phyloP scores from a whole-genome alignment of 1,284 basidiomycete genomes.

The Amylostereum areolatum region DNA sequence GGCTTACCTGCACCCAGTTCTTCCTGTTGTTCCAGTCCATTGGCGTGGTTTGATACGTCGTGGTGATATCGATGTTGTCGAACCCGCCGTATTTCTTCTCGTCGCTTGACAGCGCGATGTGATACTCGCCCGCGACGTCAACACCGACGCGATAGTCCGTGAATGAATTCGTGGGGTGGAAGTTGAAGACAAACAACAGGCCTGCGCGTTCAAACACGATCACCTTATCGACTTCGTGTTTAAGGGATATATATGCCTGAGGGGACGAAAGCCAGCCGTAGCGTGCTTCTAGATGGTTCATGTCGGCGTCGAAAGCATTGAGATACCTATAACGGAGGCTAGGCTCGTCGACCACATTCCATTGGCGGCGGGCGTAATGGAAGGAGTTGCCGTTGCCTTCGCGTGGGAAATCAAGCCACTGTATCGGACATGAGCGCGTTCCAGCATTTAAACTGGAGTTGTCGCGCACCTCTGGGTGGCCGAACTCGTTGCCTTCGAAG shows the following conservation, averaged over 20 bases:
- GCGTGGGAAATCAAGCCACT: conserved; percentile 99
- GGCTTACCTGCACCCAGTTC: conserved; percentile 80
- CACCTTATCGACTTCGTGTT: conserved; percentile 89
- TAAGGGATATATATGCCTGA: conserved; percentile 90
- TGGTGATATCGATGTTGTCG: conserved; percentile 64
- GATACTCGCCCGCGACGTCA: conserved; percentile 84
- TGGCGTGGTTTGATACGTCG: conserved; percentile 76
- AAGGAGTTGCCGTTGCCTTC: conserved; percentile 94
- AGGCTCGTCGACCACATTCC: conserved; percentile 87
- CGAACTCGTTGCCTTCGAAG: conserved; percentile 98
- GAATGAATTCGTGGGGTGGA: conserved; percentile 85
- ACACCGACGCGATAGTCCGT: conserved; percentile 93
- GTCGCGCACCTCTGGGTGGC: conserved; percentile 80
- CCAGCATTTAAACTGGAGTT: neutral
- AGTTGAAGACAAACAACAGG: conserved; percentile 95
- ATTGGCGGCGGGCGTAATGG: conserved; percentile 93
- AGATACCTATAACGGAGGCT: conserved; percentile 89
- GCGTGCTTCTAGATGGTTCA: conserved; percentile 81
- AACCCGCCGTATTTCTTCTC: conserved; percentile 88
- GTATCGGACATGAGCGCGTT: neutral
- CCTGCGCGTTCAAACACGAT: conserved; percentile 92
- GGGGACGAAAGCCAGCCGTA: conserved; percentile 83
- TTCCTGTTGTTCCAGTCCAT: conserved; percentile 89
- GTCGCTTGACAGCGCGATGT: conserved; percentile 78
- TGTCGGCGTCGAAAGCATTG: conserved; percentile 90